Percentiles rank a stretch among this genome's conserved stretches.
Conservation (phyloP, 441 rosid species). For the Arabidopsis lyrata region DNA sequence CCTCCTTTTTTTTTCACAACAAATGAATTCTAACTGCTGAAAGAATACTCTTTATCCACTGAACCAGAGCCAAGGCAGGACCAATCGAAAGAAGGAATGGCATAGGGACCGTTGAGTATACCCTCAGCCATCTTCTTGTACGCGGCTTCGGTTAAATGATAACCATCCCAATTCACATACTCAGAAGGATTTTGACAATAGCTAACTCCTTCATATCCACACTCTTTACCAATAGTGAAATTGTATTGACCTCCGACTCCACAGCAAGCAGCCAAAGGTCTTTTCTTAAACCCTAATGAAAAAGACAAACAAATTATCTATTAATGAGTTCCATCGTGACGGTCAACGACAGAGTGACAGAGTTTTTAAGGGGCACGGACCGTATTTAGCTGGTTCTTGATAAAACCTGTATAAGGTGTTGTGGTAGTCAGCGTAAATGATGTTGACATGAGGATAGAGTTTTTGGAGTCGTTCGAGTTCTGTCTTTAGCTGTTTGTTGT, state of each 20-base stretch:
- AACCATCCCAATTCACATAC: constrained; percentile 45
- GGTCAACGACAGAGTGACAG: not conserved
- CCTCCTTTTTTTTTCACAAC: not conserved
- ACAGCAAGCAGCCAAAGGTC: constrained; percentile 39
- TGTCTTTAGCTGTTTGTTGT: constrained; percentile 46
- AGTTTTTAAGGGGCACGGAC: not conserved
- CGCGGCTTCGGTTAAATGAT: constrained; percentile 40
- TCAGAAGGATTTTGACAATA: constrained; percentile 39
- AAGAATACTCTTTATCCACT: not conserved
- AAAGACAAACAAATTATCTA: not conserved
- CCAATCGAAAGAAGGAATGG: constrained; percentile 35
- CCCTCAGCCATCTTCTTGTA: constrained; percentile 19
- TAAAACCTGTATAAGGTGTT: constrained; percentile 20
- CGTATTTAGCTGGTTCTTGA: constrained; percentile 33
- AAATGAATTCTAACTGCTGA: not conserved
- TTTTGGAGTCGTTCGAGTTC: constrained; percentile 34
- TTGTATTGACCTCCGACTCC: constrained; percentile 44
- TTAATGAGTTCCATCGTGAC: not conserved
- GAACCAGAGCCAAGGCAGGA: constrained; percentile 34
- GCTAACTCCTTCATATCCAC: constrained; percentile 34
- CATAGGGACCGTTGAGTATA: constrained; percentile 37
- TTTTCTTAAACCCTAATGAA: constrained; percentile 31
- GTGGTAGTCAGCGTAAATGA: constrained; percentile 34
- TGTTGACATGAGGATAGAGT: constrained; percentile 36
- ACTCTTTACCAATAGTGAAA: constrained; percentile 29